phyloP scores from a whole-genome alignment of 1,284 basidiomycete species.

The Tilletiaria anomala region DNA sequence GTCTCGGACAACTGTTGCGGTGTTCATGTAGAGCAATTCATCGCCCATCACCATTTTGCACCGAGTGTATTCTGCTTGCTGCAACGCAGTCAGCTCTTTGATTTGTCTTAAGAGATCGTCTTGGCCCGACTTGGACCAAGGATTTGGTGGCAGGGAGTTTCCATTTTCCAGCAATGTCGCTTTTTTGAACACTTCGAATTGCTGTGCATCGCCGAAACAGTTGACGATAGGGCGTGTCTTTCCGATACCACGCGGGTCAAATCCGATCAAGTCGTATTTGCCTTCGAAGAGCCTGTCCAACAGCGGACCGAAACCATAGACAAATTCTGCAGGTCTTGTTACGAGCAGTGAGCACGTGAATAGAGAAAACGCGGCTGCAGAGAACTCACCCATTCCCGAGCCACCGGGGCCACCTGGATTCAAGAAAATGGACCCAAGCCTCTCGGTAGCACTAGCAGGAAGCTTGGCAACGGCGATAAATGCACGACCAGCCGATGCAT shows the following conservation, averaged over 20 bases:
- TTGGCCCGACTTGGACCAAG: slow-evolving; percentile 16
- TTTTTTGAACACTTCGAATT: slow-evolving; percentile 38
- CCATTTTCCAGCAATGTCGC: slow-evolving; percentile 42
- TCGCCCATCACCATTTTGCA: slow-evolving; percentile 43
- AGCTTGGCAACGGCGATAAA: slow-evolving; percentile 33
- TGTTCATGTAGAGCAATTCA: slow-evolving; percentile 44
- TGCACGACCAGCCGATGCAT: slow-evolving; percentile 24
- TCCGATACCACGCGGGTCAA: slow-evolving; percentile 44
- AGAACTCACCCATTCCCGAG: background rate
- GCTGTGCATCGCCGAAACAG: slow-evolving; percentile 38
- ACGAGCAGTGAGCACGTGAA: background rate
- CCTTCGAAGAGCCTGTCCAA: background rate
- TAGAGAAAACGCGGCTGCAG: too few relatives aligned
- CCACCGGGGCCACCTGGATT: slow-evolving; percentile 5
- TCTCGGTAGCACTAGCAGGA: slow-evolving; percentile 6
- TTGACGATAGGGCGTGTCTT: slow-evolving; percentile 39
- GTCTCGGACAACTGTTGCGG: slow-evolving; percentile 43
- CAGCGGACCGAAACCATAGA: background rate
- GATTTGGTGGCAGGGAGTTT: slow-evolving; percentile 36
- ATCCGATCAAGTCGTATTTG: slow-evolving; percentile 44
- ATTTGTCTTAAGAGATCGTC: slow-evolving; percentile 38
- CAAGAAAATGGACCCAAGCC: slow-evolving; percentile 2
- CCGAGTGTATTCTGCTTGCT: slow-evolving; percentile 39
- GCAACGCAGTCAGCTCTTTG: slow-evolving; percentile 39
- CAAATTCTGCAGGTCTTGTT: background rate